Evolutionary conservation across 768 basidiomycete species (phyloP), one percentile per base, ranked within the genome.

Genomic region (Boletus pseudopeckii): DNA sequence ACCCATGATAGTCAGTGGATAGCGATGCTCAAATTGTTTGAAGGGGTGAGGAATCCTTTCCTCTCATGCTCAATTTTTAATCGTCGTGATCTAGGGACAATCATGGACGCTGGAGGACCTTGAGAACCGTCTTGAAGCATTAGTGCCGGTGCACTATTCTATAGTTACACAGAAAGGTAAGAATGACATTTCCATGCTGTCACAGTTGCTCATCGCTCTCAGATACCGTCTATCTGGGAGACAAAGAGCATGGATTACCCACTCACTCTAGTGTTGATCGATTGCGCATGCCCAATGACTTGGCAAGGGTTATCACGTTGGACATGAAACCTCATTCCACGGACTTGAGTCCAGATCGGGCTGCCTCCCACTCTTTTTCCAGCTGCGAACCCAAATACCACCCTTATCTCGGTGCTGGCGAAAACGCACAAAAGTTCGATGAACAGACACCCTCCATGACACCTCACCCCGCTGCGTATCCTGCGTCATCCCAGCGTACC

Each of bases 401-500:
- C n/a, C 47, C 59, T 53, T 64, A 60, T 56, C 60, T 59, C 11
- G n/a, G 26, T 26, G 7, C 48, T 5, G 50, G 43, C 46, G 58
- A 46, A 18, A 55, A 52, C 48, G 26, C 57, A 20, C 64, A 63
- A 55, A 67, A 58, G 11, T 45, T 56, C 22, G 60, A 58, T 43
- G 48, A 57, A n/a, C 55, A 32, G 1, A 28, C 22, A 11, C 30
- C 50, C 9, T 7, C 45, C 37, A 50, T 49, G 26, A 6, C 41
- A 13, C 42, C 37, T 15, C 45, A 54, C 13, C 39, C 50, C 36
- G 49, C 61, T 1, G 52, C 34, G 1, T 71, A 66, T 46, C 70
- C 70, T 2, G 68, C 62, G 41, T 70, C 70, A 0, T 67, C 69
- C 3, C 69, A 72, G 34, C 64, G 69, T 22, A 62, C 71, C 28